Base-by-base conservation (phyloP, 2,329 filamentous ascomycete species). In the Microthyrium microscopicum region DNA sequence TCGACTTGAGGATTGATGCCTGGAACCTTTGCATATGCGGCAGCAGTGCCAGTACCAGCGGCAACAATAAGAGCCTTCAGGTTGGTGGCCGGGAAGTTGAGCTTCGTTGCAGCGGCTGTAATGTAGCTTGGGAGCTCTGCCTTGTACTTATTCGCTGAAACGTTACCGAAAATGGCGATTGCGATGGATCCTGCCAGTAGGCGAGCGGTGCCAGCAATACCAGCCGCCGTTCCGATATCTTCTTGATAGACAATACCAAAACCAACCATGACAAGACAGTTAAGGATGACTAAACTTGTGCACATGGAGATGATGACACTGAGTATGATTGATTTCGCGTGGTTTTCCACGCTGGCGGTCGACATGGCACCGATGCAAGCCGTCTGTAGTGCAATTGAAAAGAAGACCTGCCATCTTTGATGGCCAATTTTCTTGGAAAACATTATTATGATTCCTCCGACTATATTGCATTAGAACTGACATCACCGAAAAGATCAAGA, bases 101-200 rank as follows among this genome's bases (percentile, higher is more conserved):
- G 47, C 25, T 36, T 16, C 0, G 16, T 27, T 5, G 46, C 21
- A 4, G 27, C 15, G n/a, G 4, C 6, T 5, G 44, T 29, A 9
- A 31, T 38, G 41, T 52, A 53, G 20, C 46, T 41, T 29, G 45
- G 49, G 8, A 48, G 44, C 31, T 49, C 45, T 27, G 13, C 18
- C 7, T 19, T 33, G 31, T 11, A 33, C 7, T 19, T 11, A 8
- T 6, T 8, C 5, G 31, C 1, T n/a, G n/a, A n/a, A n/a, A 57
- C 52, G 20, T 49, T 46, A 1, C 50, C 53, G 45, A 55, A 58
- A 35, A 58, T 55, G 19, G 51, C 52, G 4, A 49, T 54, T 6
- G 53, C 52, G 2, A 57, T 46, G 12, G 54, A 51, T 31, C 54
- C 53, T 16, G 51, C 51, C 19, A 57, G 45, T 4, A 56, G 46